Percentiles rank a stretch among this genome's conserved stretches.
Conservation (phyloP, 768 basidiomycete species). For the Hirschioporus abietinus region DNA sequence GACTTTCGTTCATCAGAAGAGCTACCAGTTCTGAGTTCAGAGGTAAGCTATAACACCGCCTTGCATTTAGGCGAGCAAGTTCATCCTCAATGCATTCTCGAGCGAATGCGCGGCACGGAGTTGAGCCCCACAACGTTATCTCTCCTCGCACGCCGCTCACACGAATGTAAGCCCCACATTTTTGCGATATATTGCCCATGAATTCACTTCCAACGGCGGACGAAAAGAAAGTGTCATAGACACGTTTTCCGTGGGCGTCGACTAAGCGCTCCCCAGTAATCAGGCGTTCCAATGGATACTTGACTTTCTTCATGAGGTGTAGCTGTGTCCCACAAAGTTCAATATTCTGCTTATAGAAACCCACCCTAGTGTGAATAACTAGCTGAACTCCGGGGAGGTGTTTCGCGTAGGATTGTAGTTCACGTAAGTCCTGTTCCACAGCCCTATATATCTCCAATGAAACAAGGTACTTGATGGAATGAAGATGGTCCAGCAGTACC, state of each 20-base stretch:
- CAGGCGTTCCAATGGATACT: slow-evolving; percentile 31
- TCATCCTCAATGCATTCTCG: slow-evolving; percentile 43
- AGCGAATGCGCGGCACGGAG: slow-evolving; percentile 33
- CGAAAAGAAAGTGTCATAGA: slow-evolving; percentile 66
- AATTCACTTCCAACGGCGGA: slow-evolving; percentile 36
- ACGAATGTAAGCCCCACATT: neutral
- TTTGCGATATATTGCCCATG: slow-evolving; percentile 32
- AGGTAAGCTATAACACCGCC: slow-evolving; percentile 35
- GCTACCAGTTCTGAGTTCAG: slow-evolving; percentile 42
- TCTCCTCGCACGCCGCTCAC: slow-evolving; percentile 27
- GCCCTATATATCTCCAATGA: slow-evolving; percentile 9
- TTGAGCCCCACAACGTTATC: slow-evolving; percentile 52
- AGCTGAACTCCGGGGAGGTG: slow-evolving; percentile 20
- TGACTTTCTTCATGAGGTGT: slow-evolving; percentile 29
- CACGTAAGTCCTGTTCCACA: slow-evolving; percentile 34
- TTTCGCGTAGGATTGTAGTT: slow-evolving; percentile 39
- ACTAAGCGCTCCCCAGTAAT: slow-evolving; percentile 14
- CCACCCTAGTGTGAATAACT: slow-evolving; percentile 30
- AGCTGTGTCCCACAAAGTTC: slow-evolving; percentile 34
- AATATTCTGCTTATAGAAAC: slow-evolving; percentile 25
- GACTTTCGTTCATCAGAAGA: slow-evolving; percentile 40
- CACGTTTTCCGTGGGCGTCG: slow-evolving; percentile 12
- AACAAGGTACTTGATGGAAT: slow-evolving; percentile 45
- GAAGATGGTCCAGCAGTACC: slow-evolving; percentile 49
- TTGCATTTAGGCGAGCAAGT: slow-evolving; percentile 36